phyloP scores from a whole-genome alignment of 805 yeast genomes.

The Lachancea fermentati region DNA sequence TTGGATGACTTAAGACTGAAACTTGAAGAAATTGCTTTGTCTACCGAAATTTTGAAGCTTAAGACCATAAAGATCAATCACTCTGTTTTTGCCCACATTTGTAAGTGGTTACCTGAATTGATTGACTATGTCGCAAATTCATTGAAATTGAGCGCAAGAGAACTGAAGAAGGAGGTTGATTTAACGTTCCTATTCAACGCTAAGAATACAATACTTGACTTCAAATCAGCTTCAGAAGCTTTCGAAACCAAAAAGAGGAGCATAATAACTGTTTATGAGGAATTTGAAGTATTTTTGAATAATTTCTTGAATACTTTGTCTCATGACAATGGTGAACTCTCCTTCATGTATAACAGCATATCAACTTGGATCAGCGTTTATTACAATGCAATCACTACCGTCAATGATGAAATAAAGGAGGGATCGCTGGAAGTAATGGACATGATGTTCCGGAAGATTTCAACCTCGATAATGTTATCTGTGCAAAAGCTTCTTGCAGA shows the following conservation, averaged over 20 bases:
- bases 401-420: not conserved
- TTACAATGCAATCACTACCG: not conserved
- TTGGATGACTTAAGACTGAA: constrained; percentile 17
- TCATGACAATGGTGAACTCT: constrained; percentile 34
- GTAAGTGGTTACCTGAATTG: constrained; percentile 33
- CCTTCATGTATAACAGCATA: constrained; percentile 46
- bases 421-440: constrained; percentile 35
- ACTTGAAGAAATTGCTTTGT: constrained; percentile 19
- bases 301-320: constrained; percentile 28
- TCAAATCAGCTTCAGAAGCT: constrained; percentile 9
- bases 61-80: constrained; percentile 10
- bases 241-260: constrained; percentile 16
- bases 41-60: constrained; percentile 19
- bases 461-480: constrained; percentile 56
- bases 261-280: constrained; percentile 12
- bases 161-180: constrained; percentile 8
- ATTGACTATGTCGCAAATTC: constrained; percentile 30
- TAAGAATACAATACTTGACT: constrained; percentile 13
- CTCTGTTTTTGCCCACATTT: constrained; percentile 11
- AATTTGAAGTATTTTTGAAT: constrained; percentile 25
- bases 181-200: constrained; percentile 15
- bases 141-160: constrained; percentile 11
- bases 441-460: constrained; percentile 41
- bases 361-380: constrained; percentile 39
- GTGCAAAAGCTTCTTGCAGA: constrained; percentile 53